These are phyloP conservation scores for Zostera marina DNA, from an alignment of 116 monocot genomes.

Conservation along the genomic window DNA sequence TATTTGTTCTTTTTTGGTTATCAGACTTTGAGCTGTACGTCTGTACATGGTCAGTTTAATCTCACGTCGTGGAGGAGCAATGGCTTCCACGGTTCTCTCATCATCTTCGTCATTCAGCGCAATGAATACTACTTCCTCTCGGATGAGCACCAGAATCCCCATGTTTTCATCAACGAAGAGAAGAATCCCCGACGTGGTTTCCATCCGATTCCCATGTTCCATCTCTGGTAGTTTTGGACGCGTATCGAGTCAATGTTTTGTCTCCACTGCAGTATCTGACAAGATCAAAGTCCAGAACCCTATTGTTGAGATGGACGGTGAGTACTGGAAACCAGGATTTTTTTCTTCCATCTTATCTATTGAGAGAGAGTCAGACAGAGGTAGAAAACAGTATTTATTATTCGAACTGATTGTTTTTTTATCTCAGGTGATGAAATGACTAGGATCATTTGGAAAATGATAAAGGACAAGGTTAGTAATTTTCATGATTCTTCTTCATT, in stretches of 20 bases:
- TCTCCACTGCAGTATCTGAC: conserved; percentile 11
- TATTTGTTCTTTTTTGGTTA: no score
- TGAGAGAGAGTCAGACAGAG: no score
- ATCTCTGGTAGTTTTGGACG: neutral
- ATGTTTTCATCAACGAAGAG: neutral
- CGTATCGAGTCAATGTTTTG: conserved; percentile 15
- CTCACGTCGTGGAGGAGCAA: neutral
- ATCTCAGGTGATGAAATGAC: conserved; percentile 75
- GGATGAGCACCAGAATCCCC: conserved; percentile 2
- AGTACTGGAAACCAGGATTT: neutral
- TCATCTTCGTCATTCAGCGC: neutral
- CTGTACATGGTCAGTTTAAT: neutral
- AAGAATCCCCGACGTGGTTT: neutral
- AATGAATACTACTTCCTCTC: neutral
- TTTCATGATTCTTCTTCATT: neutral
- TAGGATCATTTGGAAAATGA: conserved; percentile 73
- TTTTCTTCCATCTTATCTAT: neutral
- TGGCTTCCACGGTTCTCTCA: neutral
- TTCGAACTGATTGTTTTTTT: neutral
- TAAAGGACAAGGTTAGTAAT: conserved; percentile 59
- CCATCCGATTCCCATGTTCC: neutral
- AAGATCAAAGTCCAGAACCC: conserved; percentile 61
- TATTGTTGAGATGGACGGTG: conserved; percentile 76
- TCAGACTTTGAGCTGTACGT: no score
- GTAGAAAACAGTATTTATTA: no score